Evolutionary conservation across 2,329 filamentous ascomycete species (phyloP).

Genomic region (Aspergillus sp.): DNA sequence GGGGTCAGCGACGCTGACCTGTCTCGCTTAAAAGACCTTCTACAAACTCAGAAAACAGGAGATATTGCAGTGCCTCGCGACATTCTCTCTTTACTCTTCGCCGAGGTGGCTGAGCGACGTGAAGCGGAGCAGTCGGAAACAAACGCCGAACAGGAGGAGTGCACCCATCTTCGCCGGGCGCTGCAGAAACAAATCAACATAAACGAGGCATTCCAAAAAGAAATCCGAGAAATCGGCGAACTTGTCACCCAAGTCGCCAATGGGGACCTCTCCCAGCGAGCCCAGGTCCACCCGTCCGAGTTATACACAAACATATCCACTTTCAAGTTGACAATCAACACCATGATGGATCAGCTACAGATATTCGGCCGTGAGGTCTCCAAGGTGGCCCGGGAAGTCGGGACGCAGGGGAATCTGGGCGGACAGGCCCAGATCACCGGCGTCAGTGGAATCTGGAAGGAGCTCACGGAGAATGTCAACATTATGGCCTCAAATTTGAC

Average conservation of each 20-base stretch:
- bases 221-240: constrained; percentile 18
- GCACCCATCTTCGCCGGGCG: constrained; percentile 2
- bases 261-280: constrained; percentile 93
- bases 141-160: not conserved
- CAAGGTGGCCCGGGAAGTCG: constrained; percentile 86
- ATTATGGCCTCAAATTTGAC: constrained; percentile 77
- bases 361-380: constrained; percentile 96
- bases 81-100: not conserved
- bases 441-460: constrained; percentile 95
- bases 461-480: constrained; percentile 83
- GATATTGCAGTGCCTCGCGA: not conserved
- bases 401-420: constrained; percentile 86
- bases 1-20: not conserved
- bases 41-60: not conserved
- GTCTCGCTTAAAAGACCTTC: not conserved
- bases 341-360: constrained; percentile 97
- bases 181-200: constrained; percentile 17
- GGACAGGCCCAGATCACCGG: constrained; percentile 90
- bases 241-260: constrained; percentile 48
- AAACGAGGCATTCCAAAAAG: constrained; percentile 20
- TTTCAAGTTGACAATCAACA: constrained; percentile 97
- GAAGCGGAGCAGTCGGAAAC: not conserved
- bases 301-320: constrained; percentile 97
- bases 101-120: not conserved
- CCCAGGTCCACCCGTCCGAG: constrained; percentile 87